Conservation (phyloP, 176 grass and related monocot genomes). For the Oryza glaberrima region DNA sequence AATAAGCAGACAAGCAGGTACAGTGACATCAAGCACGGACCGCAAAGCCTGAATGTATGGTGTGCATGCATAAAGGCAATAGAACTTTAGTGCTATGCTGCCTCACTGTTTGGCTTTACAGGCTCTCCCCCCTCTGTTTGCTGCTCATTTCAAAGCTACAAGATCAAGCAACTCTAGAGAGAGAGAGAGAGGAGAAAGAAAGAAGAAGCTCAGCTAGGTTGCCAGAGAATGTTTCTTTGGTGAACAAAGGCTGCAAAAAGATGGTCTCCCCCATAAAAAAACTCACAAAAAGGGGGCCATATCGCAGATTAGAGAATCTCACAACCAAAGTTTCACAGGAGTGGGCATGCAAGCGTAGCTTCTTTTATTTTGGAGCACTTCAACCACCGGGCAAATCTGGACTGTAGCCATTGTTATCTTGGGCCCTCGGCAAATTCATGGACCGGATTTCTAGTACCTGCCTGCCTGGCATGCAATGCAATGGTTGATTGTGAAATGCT, state of each 20-base stretch:
- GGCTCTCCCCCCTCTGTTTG: slow-evolving; percentile 11
- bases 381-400: slow-evolving; percentile 35
- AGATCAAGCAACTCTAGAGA: background rate
- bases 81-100: slow-evolving; percentile 16
- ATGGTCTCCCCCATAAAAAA: slow-evolving; percentile 16
- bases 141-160: slow-evolving; percentile 18
- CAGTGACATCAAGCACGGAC: slow-evolving; percentile 26
- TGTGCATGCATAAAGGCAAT: slow-evolving; percentile 34
- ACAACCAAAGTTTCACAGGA: slow-evolving; percentile 19
- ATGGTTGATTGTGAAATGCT: background rate
- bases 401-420: slow-evolving; percentile 1
- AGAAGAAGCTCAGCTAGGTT: background rate
- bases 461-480: background rate
- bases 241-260: slow-evolving; percentile 34
- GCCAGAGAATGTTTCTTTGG: slow-evolving; percentile 45
- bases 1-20: slow-evolving; percentile 5
- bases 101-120: slow-evolving; percentile 38
- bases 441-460: background rate
- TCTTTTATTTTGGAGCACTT: slow-evolving; percentile 48
- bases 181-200: background rate
- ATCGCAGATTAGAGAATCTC: slow-evolving; percentile 28
- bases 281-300: background rate
- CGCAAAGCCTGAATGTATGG: background rate
- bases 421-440: background rate
- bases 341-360: slow-evolving; percentile 11